A percentile compares a stretch with the other conserved stretches of the same genome.
Evolutionary conservation across 2,329 filamentous ascomycete genomes (phyloP).

Genomic region (Chaetothyriales sp.): DNA sequence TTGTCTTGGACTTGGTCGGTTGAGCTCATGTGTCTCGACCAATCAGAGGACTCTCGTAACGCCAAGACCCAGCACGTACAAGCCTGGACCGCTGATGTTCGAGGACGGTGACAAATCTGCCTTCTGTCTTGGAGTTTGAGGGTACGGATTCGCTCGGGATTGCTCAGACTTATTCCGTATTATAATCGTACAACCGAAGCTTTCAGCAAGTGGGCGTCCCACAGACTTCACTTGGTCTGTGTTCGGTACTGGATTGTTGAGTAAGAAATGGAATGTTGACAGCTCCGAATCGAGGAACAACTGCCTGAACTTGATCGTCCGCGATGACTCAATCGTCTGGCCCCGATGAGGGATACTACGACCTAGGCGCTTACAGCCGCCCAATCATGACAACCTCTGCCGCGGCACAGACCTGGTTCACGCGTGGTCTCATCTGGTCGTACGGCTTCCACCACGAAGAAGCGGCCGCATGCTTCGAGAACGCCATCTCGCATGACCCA

Average conservation of each 20-base stretch:
- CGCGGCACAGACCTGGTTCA: constrained; percentile 27
- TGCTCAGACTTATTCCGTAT: not conserved
- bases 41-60: no score
- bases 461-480: constrained; percentile 25
- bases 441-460: constrained; percentile 31
- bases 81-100: not conserved
- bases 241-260: no score
- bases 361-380: constrained; percentile 26
- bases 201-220: not conserved
- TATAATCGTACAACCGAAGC: not conserved
- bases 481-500: constrained; percentile 23
- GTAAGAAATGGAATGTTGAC: not conserved
- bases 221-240: not conserved
- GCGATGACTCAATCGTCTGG: not conserved
- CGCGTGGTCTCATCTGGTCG: constrained; percentile 26
- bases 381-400: constrained; percentile 19
- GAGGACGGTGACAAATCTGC: not conserved
- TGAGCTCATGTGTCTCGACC: no score
- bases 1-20: no score
- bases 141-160: not conserved
- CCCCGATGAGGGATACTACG: constrained; percentile 19
- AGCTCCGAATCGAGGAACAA: not conserved
- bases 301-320: not conserved
- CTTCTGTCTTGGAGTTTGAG: not conserved
- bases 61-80: not conserved